Percentiles rank a stretch among this genome's conserved stretches.
phyloP scores from a whole-genome alignment of 1,284 basidiomycete species.

The Dichomitus squalens region DNA sequence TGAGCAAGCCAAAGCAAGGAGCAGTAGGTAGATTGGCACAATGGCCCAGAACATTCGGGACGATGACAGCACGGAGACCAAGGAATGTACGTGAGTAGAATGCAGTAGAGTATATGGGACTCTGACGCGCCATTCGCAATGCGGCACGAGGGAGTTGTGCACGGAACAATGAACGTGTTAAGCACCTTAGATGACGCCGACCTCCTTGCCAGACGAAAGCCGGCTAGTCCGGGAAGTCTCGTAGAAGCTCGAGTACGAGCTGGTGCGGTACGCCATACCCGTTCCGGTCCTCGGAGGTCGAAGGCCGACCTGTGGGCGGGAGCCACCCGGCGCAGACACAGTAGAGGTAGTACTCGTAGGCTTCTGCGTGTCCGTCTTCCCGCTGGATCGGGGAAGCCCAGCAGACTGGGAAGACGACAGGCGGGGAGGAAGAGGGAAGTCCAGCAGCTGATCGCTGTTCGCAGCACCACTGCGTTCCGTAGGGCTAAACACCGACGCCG shows the following conservation, averaged over 20 bases:
- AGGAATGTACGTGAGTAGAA: not conserved
- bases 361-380: slow-evolving; percentile 11
- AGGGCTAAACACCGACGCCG: not conserved
- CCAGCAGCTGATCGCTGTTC: slow-evolving; percentile 9
- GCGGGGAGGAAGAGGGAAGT: slow-evolving; percentile 19
- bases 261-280: slow-evolving; percentile 34
- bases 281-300: slow-evolving; percentile 31
- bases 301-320: slow-evolving; percentile 23
- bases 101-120: not conserved
- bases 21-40: not conserved
- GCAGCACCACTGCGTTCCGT: slow-evolving; percentile 1
- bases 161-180: not conserved
- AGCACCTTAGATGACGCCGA: slow-evolving; percentile 16
- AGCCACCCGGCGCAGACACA: slow-evolving; percentile 4
- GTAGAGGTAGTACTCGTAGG: not conserved
- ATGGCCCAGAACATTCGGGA: not conserved
- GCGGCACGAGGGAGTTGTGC: not conserved
- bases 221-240: slow-evolving; percentile 25
- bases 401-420: slow-evolving; percentile 1
- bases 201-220: slow-evolving; percentile 19
- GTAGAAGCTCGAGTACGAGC: slow-evolving; percentile 29
- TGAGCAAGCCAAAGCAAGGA: too few species aligned
- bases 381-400: not conserved
- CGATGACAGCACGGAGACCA: not conserved
- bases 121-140: not conserved